Evolutionary conservation across 139 green algal species (phyloP), one percentile per base, ranked within the genome.

Genomic region (Marvania coccoides): DNA sequence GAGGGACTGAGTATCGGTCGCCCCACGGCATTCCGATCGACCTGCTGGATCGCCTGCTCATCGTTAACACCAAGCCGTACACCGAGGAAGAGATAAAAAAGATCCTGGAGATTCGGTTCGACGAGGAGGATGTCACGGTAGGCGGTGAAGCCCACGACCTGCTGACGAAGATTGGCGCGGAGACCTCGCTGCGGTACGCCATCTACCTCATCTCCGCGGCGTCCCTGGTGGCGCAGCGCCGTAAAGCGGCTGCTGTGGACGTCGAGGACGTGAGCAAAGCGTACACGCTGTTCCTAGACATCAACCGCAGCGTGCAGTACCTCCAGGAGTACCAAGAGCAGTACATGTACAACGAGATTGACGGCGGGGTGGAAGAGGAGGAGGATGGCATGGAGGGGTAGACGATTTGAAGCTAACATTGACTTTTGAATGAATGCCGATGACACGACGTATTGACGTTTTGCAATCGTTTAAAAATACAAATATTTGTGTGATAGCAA

Each of bases 11-110:
- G 51, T 99, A 98, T 76, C 60, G 63, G 38, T 80, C 76, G 14
- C 95, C 95, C 19, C 95, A 99, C 73, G 95, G 95, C 67, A 96
- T 99, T 61, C 95, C 95, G 19, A 94, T 99, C 31, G 95, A 99
- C 70, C 74, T 99, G 60, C 79, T 99, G 54, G 95, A 99, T 70
- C 86, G 95, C 56, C 83, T 98, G 62, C 91, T 99, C 54, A 99
- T 99, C 83, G 94, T 99, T 62, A 83, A 82, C 58, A 99, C 95
- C 1, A 68, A 88, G 74, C 89, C 94, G 2, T 99, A 99, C 82
- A 80, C 57, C 2, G 93, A 98, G 65, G 77, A 86, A 61, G 94
- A 99, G 81, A 87, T 99, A 37, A 80, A 85, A 8, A 77, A 82
- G 26, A 99, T 99, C 47, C 73, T 98, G 26, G 87, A 97, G 63